Conservation (phyloP, 768 basidiomycete genomes). For the Brasilioporus rufonigricans region DNA sequence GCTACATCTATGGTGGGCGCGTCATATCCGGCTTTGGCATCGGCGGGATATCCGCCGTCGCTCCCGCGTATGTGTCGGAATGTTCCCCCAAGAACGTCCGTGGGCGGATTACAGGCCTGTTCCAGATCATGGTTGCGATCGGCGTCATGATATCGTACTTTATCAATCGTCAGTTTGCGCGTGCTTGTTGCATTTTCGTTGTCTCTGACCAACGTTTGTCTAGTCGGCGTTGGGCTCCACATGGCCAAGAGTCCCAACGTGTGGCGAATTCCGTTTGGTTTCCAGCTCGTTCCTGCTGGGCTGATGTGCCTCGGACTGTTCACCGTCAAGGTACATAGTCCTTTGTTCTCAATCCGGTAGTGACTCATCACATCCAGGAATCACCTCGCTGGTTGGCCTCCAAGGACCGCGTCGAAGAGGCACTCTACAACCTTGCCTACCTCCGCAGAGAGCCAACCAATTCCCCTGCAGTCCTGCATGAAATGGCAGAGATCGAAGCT, state of each 20-base stretch:
- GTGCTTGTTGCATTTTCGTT: too few species aligned
- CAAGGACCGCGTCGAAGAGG: slow-evolving; percentile 53
- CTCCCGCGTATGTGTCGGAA: slow-evolving; percentile 85
- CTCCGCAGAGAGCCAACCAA: slow-evolving; percentile 46
- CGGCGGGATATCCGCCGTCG: slow-evolving; percentile 79
- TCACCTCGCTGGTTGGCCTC: slow-evolving; percentile 78
- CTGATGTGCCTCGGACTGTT: slow-evolving; percentile 66
- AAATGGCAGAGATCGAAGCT: slow-evolving; percentile 80
- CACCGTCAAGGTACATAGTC: slow-evolving; percentile 50
- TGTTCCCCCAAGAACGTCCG: slow-evolving; percentile 85
- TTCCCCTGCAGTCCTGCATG: slow-evolving; percentile 49
- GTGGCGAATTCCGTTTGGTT: slow-evolving; percentile 73
- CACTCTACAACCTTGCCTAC: slow-evolving; percentile 59
- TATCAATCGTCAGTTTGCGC: slow-evolving; percentile 67
- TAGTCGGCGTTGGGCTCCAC: slow-evolving; percentile 62
- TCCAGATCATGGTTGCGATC: slow-evolving; percentile 82
- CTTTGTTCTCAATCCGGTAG: not conserved
- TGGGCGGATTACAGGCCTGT: slow-evolving; percentile 82
- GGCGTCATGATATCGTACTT: slow-evolving; percentile 88
- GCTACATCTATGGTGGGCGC: slow-evolving; percentile 77
- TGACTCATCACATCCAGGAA: slow-evolving; percentile 42
- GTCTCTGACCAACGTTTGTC: slow-evolving; percentile 1
- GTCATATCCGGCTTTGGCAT: slow-evolving; percentile 79
- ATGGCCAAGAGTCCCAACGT: slow-evolving; percentile 45
- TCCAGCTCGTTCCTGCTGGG: slow-evolving; percentile 74